These are phyloP conservation scores for Paragyromitra xinjiangensis DNA, from an alignment of 495 filamentous ascomycete species.

Conservation along the genomic window DNA sequence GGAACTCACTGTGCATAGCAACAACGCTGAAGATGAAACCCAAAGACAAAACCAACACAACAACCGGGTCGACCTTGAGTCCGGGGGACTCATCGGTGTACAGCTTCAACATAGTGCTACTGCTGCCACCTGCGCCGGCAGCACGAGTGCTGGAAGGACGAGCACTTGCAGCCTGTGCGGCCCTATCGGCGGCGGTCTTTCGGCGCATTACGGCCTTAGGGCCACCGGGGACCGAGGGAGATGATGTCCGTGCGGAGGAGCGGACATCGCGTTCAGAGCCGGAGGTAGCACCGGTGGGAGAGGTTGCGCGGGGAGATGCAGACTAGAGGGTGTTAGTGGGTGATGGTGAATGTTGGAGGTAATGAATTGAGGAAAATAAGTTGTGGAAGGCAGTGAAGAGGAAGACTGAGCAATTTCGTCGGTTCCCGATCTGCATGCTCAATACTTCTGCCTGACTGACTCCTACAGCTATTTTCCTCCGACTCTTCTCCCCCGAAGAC, in stretches of 20 bases:
- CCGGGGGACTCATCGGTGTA: constrained; percentile 98
- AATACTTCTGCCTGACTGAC: constrained; percentile 8
- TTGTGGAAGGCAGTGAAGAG: background rate
- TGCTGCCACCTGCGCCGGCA: constrained; percentile 93
- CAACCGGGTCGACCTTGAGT: constrained; percentile 94
- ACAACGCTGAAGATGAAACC: constrained; percentile 99
- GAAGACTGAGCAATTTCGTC: background rate
- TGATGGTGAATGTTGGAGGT: background rate
- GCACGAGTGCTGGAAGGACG: constrained; percentile 89
- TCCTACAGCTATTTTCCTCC: constrained; percentile 12
- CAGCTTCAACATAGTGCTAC: constrained; percentile 97
- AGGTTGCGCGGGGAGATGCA: constrained; percentile 78
- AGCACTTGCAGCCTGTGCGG: constrained; percentile 90
- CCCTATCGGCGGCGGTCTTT: constrained; percentile 92
- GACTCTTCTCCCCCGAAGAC: background rate
- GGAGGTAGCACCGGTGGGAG: constrained; percentile 64
- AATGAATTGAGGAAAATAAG: background rate
- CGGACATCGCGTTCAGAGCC: constrained; percentile 66
- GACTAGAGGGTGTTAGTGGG: constrained; percentile 44
- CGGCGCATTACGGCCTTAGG: constrained; percentile 93
- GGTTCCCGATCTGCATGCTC: constrained; percentile 1
- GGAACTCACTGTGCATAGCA: constrained; percentile 85
- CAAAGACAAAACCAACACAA: constrained; percentile 90
- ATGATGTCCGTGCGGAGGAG: constrained; percentile 77
- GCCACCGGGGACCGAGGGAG: constrained; percentile 90